Evolutionary conservation across 2,329 filamentous ascomycete genomes (phyloP).

Genomic region (Hansfordia pulvinata): DNA sequence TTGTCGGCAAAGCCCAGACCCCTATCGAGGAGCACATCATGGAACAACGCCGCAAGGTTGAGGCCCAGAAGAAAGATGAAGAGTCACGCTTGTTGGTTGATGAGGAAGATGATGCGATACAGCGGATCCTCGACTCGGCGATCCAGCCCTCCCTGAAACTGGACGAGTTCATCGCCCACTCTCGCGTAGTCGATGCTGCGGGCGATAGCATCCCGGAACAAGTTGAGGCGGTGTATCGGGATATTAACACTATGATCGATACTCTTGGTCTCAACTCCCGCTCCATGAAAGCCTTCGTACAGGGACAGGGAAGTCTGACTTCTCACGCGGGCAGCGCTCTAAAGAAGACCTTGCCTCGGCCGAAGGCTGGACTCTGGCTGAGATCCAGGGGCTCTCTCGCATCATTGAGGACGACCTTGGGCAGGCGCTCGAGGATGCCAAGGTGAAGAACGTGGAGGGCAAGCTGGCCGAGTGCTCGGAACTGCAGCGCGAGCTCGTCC

Average conservation of each 20-base stretch:
- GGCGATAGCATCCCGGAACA: conserved; percentile 46
- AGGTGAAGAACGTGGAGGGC: conserved; percentile 52
- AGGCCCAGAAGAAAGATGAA: conserved; percentile 41
- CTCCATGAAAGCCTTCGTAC: conserved; percentile 48
- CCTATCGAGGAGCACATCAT: conserved; percentile 31
- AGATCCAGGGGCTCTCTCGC: conserved; percentile 55
- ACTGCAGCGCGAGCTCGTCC: conserved; percentile 55
- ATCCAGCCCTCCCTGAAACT: conserved; percentile 47
- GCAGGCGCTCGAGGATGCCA: conserved; percentile 50
- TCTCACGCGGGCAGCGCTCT: conserved; percentile 37
- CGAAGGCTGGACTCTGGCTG: conserved; percentile 61
- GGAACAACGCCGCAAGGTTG: conserved; percentile 34
- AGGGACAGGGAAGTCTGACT: conserved; percentile 51
- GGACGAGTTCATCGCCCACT: conserved; percentile 54
- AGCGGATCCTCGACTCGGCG: conserved; percentile 45
- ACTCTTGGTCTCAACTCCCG: conserved; percentile 29
- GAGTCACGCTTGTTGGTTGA: conserved; percentile 45
- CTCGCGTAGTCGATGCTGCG: conserved; percentile 36
- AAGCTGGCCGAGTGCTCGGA: conserved; percentile 58
- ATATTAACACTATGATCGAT: conserved; percentile 90
- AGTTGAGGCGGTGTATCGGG: conserved; percentile 57
- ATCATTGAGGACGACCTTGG: conserved; percentile 52
- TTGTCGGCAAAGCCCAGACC: conserved; percentile 22
- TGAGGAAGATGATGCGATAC: conserved; percentile 57
- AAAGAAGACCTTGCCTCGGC: conserved; percentile 55